Evolutionary conservation across 1,139 yeast species (phyloP).

Genomic region (Lipomyces yarrowii): DNA sequence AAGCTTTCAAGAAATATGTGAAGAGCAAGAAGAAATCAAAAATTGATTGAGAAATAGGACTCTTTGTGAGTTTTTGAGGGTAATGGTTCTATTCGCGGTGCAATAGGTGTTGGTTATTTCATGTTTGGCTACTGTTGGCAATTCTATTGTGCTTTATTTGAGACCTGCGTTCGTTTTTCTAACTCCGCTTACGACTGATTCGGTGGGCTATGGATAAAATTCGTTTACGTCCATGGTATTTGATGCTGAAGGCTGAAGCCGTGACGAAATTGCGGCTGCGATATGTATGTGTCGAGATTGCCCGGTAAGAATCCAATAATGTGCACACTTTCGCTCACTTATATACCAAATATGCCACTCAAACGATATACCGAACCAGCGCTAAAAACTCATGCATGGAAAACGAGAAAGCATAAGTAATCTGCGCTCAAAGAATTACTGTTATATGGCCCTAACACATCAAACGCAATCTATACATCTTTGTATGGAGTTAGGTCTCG

Average conservation of each 20-base stretch:
- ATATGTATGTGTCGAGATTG: not conserved
- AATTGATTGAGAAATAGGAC: not conserved
- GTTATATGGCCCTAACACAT: no score
- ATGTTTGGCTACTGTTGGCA: not conserved
- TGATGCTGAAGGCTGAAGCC: not conserved
- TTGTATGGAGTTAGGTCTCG: not conserved
- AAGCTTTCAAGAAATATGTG: not conserved
- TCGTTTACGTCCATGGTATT: not conserved
- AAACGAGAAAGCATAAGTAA: not conserved
- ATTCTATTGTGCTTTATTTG: not conserved
- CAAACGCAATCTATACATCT: no score
- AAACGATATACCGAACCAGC: not conserved
- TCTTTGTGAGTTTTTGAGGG: not conserved
- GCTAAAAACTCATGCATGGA: not conserved
- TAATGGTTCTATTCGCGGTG: not conserved
- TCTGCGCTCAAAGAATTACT: no score
- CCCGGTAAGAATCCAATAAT: not conserved
- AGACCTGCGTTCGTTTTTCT: not conserved
- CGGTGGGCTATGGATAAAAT: not conserved
- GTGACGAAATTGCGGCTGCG: not conserved
- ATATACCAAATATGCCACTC: not conserved
- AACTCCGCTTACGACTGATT: not conserved
- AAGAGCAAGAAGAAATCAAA: not conserved
- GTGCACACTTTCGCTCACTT: not conserved
- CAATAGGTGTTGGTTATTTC: not conserved